Percentiles rank a stretch among this genome's conserved stretches.
These are phyloP conservation scores for Leccinum imitatum DNA, from an alignment of 768 basidiomycete species.

Conservation along the genomic window DNA sequence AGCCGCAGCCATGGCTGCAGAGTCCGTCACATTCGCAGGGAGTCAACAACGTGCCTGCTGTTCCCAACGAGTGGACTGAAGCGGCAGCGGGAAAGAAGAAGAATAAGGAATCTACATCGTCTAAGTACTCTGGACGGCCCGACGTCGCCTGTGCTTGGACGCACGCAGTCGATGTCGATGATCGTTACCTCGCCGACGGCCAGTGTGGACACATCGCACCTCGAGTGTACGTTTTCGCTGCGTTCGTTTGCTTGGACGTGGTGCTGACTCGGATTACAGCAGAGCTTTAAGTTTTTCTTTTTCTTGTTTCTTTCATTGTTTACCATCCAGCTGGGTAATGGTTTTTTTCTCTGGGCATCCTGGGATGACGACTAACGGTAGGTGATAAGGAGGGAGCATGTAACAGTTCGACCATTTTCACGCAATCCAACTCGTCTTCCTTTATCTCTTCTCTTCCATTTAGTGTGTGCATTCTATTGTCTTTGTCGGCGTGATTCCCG, in stretches of 20 bases:
- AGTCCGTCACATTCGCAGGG: constrained; percentile 2
- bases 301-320: background rate
- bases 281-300: constrained; percentile 20
- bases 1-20: background rate
- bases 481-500: background rate
- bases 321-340: background rate
- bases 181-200: constrained; percentile 16
- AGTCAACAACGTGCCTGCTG: background rate
- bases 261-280: constrained; percentile 13
- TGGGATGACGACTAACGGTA: constrained; percentile 1
- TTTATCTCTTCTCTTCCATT: background rate
- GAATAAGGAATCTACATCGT: background rate
- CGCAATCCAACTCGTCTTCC: constrained; percentile 3
- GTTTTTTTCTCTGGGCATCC: background rate
- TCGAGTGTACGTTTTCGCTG: constrained; percentile 11
- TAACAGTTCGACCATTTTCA: constrained; percentile 19
- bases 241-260: background rate
- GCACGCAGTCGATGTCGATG: constrained; percentile 30
- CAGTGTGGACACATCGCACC: constrained; percentile 5
- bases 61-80: background rate
- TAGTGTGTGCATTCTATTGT: background rate
- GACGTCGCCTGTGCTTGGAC: constrained; percentile 21
- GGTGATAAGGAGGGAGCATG: constrained; percentile 5
- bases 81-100: background rate
- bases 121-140: background rate